These are phyloP conservation scores for Agaricales sp. DNA, from an alignment of 1,284 basidiomycete species.

Conservation along the genomic window DNA sequence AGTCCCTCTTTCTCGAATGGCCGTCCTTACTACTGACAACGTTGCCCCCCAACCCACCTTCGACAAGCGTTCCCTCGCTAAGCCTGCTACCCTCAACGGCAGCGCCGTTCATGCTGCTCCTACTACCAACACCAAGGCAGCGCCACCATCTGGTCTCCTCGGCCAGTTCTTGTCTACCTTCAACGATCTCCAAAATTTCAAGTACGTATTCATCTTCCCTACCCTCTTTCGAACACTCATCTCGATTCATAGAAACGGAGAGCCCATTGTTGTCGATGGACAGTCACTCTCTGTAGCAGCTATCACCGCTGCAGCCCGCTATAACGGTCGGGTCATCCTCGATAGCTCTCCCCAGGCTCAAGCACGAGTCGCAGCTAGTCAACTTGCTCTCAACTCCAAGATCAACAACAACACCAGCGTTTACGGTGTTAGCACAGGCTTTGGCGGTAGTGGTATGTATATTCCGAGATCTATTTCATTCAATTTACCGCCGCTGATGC, in stretches of 20 bases:
- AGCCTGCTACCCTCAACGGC: slow-evolving; percentile 10
- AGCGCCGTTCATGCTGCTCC: slow-evolving; percentile 13
- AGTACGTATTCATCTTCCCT: slow-evolving; percentile 24
- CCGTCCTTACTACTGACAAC: slow-evolving; percentile 19
- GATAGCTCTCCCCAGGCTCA: slow-evolving; percentile 36
- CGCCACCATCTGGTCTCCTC: slow-evolving; percentile 24
- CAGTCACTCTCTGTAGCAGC: slow-evolving; percentile 62
- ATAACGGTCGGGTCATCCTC: slow-evolving; percentile 42
- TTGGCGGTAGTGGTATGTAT: slow-evolving; percentile 60
- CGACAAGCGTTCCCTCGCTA: background rate
- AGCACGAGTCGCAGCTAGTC: slow-evolving; percentile 45
- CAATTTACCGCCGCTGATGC: slow-evolving; percentile 14
- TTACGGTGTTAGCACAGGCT: slow-evolving; percentile 78
- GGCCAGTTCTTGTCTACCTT: slow-evolving; percentile 37
- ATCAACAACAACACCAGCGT: slow-evolving; percentile 60
- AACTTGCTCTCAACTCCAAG: slow-evolving; percentile 54
- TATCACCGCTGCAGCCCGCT: slow-evolving; percentile 63
- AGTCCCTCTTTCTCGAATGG: slow-evolving; percentile 15
- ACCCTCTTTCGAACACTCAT: slow-evolving; percentile 5
- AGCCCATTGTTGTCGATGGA: slow-evolving; percentile 56
- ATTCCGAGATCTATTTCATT: slow-evolving; percentile 6
- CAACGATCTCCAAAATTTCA: slow-evolving; percentile 43
- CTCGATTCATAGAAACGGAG: slow-evolving; percentile 36
- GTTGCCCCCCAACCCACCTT: slow-evolving; percentile 11
- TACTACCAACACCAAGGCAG: slow-evolving; percentile 10